Evolutionary conservation across 2,329 filamentous ascomycete species (phyloP), one percentile per base, ranked within the genome.

Genomic region (Diaporthe vaccinii): DNA sequence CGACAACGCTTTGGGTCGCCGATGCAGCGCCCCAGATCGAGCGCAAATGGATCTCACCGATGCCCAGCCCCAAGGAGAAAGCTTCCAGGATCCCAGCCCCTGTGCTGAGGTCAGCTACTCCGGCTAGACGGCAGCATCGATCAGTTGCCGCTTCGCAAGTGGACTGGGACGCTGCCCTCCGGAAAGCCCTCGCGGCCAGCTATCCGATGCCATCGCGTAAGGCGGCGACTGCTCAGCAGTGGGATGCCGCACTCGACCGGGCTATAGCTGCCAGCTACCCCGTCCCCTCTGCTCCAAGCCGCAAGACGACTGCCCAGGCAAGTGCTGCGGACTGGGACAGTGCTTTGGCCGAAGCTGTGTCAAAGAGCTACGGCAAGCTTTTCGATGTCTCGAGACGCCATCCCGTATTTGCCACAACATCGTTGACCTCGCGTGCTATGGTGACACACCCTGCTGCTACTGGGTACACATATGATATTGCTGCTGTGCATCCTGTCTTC

Each of bases 121-220:
- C 79, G 76, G 58, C 76, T 68, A 74, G 72, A 46, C 70, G 81
- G 76, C 68, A 79, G 80, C 22, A 78, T 80, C 28, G 79, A 78
- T 49, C 55, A 25, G 41, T 36, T 55, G 58, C 3, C 20, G 36
- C 59, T 31, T 65, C 71, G 17, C 9, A 28, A 17, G 34, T 44
- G 58, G 79, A 83, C 31, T 85, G 84, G 84, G 79, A 81, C 12
- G 79, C 80, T 25, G 87, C 87, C 5, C 82, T 88, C 1, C 76
- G 81, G 5, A 76, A 82, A 68, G 84, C 85, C 25, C 76, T 85
- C 34, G 75, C 79, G 6, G 80, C 81, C 53, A 84, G 84, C 51
- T 78, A 80, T 28, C 82, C 80, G 53, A 73, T 78, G 20, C 51
- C 79, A 28, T 75, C 76, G 28, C 74, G 79, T 58, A 80, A 74